A percentile compares a stretch with the other conserved stretches of the same genome.
Evolutionary conservation across 2,329 filamentous ascomycete species (phyloP).

Genomic region (Aspergillus ochraceus): DNA sequence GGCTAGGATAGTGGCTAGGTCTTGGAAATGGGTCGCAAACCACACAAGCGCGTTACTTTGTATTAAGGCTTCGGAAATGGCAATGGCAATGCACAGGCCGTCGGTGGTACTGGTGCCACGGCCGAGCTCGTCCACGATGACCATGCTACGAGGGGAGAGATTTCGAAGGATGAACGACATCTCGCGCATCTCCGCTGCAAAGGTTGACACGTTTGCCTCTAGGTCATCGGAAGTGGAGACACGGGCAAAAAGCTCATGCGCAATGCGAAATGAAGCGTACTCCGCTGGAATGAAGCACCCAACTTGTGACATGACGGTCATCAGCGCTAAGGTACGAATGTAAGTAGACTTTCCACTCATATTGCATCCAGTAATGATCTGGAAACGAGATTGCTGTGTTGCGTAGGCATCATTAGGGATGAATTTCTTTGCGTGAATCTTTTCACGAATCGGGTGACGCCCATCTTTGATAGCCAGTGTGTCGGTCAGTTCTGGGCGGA

Average conservation of each 20-base stretch:
- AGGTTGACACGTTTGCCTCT: constrained; percentile 88
- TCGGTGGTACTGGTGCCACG: constrained; percentile 87
- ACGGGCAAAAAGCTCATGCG: constrained; percentile 81
- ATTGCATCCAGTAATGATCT: constrained; percentile 93
- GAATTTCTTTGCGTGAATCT: constrained; percentile 66
- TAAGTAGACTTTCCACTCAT: constrained; percentile 99
- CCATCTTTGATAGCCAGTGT: constrained; percentile 72
- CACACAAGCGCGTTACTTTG: constrained; percentile 77
- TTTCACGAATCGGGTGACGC: constrained; percentile 77
- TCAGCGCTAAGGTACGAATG: constrained; percentile 78
- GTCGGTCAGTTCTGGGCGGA: constrained; percentile 67
- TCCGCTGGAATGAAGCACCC: constrained; percentile 86
- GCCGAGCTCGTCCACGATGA: constrained; percentile 88
- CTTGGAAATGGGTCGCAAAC: constrained; percentile 91
- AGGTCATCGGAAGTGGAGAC: constrained; percentile 85
- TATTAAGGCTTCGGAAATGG: constrained; percentile 84
- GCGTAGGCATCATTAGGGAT: constrained; percentile 91
- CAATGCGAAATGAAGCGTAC: constrained; percentile 77
- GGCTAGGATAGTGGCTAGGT: constrained; percentile 73
- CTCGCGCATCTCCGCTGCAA: constrained; percentile 92
- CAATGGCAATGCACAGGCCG: constrained; percentile 83
- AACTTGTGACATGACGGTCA: constrained; percentile 91
- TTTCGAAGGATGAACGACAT: constrained; percentile 91
- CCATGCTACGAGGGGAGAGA: constrained; percentile 72
- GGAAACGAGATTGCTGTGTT: constrained; percentile 76